Evolutionary conservation across 352 stramenopile species (phyloP).

Genomic region (Phytophthora pisi): DNA sequence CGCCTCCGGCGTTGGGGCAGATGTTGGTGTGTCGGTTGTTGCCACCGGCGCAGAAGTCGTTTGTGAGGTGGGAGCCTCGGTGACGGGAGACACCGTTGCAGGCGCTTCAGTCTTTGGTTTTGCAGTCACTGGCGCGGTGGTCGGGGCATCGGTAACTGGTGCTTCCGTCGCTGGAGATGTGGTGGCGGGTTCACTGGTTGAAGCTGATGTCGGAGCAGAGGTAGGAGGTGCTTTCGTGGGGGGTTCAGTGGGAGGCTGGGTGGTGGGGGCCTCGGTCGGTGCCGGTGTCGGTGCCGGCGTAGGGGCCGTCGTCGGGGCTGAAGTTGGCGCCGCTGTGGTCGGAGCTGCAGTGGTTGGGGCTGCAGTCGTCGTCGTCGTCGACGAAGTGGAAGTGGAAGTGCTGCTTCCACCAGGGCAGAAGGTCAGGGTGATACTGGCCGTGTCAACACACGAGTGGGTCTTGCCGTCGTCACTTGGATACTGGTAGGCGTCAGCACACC

Average conservation of each 20-base stretch:
- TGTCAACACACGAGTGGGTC: constrained; percentile 51
- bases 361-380: constrained; percentile 4
- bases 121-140: neutral
- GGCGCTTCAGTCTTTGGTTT: neutral
- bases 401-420: constrained; percentile 56
- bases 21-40: constrained; percentile 14
- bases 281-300: constrained; percentile 11
- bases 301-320: neutral
- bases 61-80: neutral
- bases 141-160: neutral
- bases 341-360: neutral
- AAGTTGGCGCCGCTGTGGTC: constrained; percentile 10
- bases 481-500: constrained; percentile 63
- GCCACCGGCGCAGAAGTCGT: constrained; percentile 4
- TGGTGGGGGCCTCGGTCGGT: constrained; percentile 1
- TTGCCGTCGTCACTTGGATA: constrained; percentile 61
- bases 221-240: constrained; percentile 14
- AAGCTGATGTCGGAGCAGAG: neutral
- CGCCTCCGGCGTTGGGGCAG: constrained; percentile 7
- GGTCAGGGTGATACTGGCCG: constrained; percentile 45
- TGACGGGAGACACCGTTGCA: constrained; percentile 2
- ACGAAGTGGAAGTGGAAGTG: constrained; percentile 16
- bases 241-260: constrained; percentile 22
- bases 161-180: neutral
- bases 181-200: neutral